Base-by-base conservation (phyloP, 129 eudicot species). In the Chrysanthemum lavandulifolium region DNA sequence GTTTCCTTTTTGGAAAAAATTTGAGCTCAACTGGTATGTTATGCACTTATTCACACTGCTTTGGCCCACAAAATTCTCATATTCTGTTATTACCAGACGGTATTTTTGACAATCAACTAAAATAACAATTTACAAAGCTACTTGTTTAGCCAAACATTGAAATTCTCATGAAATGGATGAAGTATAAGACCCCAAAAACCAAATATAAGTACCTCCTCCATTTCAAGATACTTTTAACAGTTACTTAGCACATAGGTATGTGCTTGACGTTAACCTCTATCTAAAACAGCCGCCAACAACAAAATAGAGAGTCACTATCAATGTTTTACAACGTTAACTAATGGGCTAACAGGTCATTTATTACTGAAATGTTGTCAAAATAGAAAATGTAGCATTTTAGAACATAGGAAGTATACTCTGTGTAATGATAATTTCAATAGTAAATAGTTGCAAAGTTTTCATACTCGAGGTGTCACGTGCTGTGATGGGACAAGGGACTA, bases 401-500 rank as follows among this genome's bases (percentile, higher is more conserved):
- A 25, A 10, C 43, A 27, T 13, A 14, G 43, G 2, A 43, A 31
- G 61, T 33, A 14, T 54, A 25, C 18, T 69, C 31, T 29, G 16
- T 52, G 62, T n/a, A 69, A 69, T 15, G 29, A 70, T 56, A 4
- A 55, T 70, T n/a, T 58, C 40, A 71, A 75, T 67, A 12, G n/a
- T 21, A 25, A 40, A 43, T 43, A 55, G 56, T 40, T 23, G 21
- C 47, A 23, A 68, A 15, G 15, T 15, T 73, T 70, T 45, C 40
- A 69, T 51, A 75, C 67, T 10, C 49, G 21, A 71, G 66, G 63
- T 55, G 72, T 74, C 78, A 86, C 97, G 81, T 95, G 90, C 99
- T 90, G 97, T 59, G 96, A 86, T 65, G 96, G 99, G 77, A 95
- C 97, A 76, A 95, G 97, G 58, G 99, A 74, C 85, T 90, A 85